These are phyloP conservation scores for Alternaria triticina DNA, from an alignment of 2,329 filamentous ascomycete species.

Conservation along the genomic window DNA sequence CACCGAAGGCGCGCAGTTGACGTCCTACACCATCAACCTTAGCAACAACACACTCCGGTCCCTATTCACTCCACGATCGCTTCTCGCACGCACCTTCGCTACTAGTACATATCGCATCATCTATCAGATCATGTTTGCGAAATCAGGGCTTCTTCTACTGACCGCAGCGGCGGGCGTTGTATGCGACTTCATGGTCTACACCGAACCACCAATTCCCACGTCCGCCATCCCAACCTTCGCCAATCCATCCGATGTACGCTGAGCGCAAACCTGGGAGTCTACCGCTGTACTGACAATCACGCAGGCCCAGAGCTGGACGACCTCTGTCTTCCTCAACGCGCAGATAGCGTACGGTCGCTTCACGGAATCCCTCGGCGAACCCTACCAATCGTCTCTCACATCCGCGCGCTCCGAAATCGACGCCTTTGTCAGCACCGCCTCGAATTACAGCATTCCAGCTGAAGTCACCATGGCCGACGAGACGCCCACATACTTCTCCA, in stretches of 20 bases:
- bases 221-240: conserved; percentile 32
- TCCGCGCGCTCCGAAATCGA: conserved; percentile 37
- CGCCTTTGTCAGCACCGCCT: conserved; percentile 28
- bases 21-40: neutral
- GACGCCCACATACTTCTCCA: conserved; percentile 30
- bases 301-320: conserved; percentile 36
- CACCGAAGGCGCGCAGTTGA: neutral
- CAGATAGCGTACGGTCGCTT: conserved; percentile 29
- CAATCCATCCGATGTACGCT: conserved; percentile 27
- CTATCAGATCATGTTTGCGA: conserved; percentile 18
- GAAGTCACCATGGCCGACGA: conserved; percentile 29
- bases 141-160: conserved; percentile 20
- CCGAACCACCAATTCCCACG: conserved; percentile 37
- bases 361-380: conserved; percentile 26
- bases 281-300: neutral
- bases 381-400: conserved; percentile 34
- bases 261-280: neutral
- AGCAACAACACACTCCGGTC: neutral
- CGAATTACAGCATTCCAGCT: conserved; percentile 36
- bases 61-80: neutral
- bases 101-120: neutral
- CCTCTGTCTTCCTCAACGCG: conserved; percentile 36
- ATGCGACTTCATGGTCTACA: conserved; percentile 44
- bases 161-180: conserved; percentile 20
- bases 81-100: neutral